A percentile compares a stretch with the other conserved stretches of the same genome.
Conservation (phyloP, 768 basidiomycete species). For the Lentinula aciculospora region DNA sequence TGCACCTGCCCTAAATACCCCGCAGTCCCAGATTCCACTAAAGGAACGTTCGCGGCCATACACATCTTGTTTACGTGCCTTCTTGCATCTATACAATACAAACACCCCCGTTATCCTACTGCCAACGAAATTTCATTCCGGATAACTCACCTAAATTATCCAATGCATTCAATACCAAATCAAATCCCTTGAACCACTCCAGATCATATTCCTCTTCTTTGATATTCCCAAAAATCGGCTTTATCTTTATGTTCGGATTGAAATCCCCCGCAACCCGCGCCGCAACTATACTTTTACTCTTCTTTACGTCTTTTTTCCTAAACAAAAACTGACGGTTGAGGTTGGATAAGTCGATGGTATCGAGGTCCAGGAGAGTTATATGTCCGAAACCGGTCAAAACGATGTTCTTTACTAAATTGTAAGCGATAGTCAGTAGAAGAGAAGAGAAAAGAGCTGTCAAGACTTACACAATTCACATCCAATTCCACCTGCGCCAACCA, state of each 20-base stretch:
- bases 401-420: conserved; percentile 81
- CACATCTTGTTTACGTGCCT: conserved; percentile 98
- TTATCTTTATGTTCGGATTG: conserved; percentile 84
- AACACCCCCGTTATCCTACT: too few relatives aligned
- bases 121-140: too few relatives aligned
- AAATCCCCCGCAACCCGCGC: conserved; percentile 78
- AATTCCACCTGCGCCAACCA: conserved; percentile 96
- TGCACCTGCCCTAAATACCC: conserved; percentile 98
- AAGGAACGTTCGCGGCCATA: conserved; percentile 83
- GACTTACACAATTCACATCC: conserved; percentile 89
- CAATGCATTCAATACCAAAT: conserved; percentile 91
- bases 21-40: conserved; percentile 95
- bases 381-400: conserved; percentile 89
- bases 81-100: too few relatives aligned
- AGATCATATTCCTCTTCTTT: conserved; percentile 89
- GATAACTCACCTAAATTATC: too few relatives aligned
- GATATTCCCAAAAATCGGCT: conserved; percentile 91
- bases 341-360: conserved; percentile 98
- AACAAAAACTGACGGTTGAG: conserved; percentile 97
- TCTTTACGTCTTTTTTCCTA: conserved; percentile 94
- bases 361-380: conserved; percentile 91
- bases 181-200: conserved; percentile 86
- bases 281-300: conserved; percentile 91
- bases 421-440: neutral
- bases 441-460: neutral